Evolutionary conservation across 768 basidiomycete species (phyloP), one percentile per base, ranked within the genome.

Genomic region (Tephrocybe sp.): DNA sequence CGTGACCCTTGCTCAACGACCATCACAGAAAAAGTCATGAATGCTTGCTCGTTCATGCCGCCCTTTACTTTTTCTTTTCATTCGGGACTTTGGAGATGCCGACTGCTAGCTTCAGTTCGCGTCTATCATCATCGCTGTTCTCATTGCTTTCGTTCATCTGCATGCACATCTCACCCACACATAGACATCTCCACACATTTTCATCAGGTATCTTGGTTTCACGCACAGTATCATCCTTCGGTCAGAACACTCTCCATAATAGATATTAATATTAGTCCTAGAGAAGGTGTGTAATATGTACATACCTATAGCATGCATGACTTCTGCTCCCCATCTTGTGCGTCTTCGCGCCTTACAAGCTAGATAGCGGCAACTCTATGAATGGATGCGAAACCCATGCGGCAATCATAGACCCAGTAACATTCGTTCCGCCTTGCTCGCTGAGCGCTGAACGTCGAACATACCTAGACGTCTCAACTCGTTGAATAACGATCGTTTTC

Each of bases 1-100:
- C n/a, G 22, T 27, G 1, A 8, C 16, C 13, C 51, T 51, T 25
- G 18, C 24, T 45, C 47, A 16, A 52, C 40, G 9, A 34, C 19
- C 31, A 45, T 32, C 34, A 42, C 53, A 61, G 59, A 56, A 60
- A 62, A 63, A 63, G 53, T 58, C 60, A 51, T 62, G 54, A 63
- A 57, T 49, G 47, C 44, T 37, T 47, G 47, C 47, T 36, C 53
- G 21, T 58, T 53, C 45, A 38, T 51, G 41, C 47, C 30, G 32
- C 37, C 39, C 41, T 47, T 42, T 45, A 24, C 34, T 55, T 48
- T 13, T 36, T 49, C 36, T 36, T 37, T 54, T 50, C 39, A 27
- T 44, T 28, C 24, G 57, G 61, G 61, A 60, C 57, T 60, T 56
- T 60, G 54, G 48, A 62, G 53, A 57, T 46, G 51, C 52, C 28